Evolutionary conservation across 768 basidiomycete species (phyloP).

Genomic region (Boletellus ananiceps): DNA sequence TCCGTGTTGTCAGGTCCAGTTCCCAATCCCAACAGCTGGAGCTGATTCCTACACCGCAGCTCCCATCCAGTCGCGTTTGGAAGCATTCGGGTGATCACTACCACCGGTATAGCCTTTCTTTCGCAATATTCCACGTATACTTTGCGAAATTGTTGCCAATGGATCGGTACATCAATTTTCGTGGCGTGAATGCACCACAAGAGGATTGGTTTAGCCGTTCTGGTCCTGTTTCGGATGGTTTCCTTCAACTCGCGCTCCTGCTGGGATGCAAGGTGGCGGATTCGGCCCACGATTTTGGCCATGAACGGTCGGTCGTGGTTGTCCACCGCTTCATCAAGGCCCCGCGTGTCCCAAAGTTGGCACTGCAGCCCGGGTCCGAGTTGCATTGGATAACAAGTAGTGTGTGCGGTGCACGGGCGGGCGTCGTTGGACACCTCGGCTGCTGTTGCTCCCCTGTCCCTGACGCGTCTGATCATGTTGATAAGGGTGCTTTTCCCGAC

Average conservation of each 20-base stretch:
- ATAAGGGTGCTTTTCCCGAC: constrained; percentile 24
- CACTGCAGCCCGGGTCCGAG: constrained; percentile 7
- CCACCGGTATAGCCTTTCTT: constrained; percentile 14
- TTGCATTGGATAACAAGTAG: constrained; percentile 3
- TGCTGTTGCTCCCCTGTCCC: background rate
- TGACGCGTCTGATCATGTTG: constrained; percentile 20
- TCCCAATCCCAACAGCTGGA: constrained; percentile 9
- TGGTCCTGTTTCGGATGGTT: constrained; percentile 7
- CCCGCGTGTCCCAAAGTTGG: constrained; percentile 25
- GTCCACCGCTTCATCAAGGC: constrained; percentile 21
- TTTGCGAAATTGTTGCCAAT: constrained; percentile 20
- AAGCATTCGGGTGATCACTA: constrained; percentile 18
- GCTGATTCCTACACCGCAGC: constrained; percentile 9
- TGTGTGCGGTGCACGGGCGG: constrained; percentile 15
- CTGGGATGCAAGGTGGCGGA: constrained; percentile 9
- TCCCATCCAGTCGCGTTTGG: constrained; percentile 6
- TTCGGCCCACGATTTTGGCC: constrained; percentile 6
- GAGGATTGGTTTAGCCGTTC: constrained; percentile 10
- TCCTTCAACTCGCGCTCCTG: constrained; percentile 20
- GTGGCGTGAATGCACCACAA: constrained; percentile 26
- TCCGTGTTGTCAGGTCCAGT: background rate
- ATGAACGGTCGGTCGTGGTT: constrained; percentile 1
- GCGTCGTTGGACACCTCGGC: constrained; percentile 20
- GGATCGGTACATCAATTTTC: constrained; percentile 11
- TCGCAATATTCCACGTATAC: constrained; percentile 24